Conservation (phyloP, 441 rosid genomes). For the Adansonia rubrostipa region DNA sequence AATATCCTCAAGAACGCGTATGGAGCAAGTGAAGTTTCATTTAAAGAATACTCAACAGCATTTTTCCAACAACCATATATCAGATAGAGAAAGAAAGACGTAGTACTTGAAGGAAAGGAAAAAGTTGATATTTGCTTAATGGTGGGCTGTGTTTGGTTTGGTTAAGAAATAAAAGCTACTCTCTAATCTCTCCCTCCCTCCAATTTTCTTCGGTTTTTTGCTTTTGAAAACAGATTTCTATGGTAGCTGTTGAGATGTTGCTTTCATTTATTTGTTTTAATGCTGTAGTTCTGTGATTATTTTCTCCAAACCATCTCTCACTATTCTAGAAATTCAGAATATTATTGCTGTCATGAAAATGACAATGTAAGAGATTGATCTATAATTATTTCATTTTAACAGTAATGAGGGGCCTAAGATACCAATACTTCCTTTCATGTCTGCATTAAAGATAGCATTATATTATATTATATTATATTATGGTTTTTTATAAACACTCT, state of each 20-base stretch:
- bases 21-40: slow-evolving; percentile 49
- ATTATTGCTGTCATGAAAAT: slow-evolving; percentile 25
- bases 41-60: slow-evolving; percentile 49
- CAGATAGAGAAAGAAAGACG: slow-evolving; percentile 32
- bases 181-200: background rate
- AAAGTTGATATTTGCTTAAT: slow-evolving; percentile 41
- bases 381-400: slow-evolving; percentile 16
- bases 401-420: slow-evolving; percentile 7
- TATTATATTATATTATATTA: background rate
- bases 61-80: slow-evolving; percentile 51
- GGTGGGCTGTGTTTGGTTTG: slow-evolving; percentile 34
- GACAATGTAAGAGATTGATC: slow-evolving; percentile 23
- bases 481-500: background rate
- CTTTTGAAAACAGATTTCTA: background rate
- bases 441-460: background rate
- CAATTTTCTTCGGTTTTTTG: background rate
- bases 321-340: slow-evolving; percentile 11
- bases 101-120: slow-evolving; percentile 49
- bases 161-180: slow-evolving; percentile 29
- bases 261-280: slow-evolving; percentile 38
- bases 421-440: background rate
- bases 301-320: background rate
- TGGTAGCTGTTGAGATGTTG: slow-evolving; percentile 52
- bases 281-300: background rate
- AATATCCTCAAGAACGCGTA: slow-evolving; percentile 41